Evolutionary conservation across 768 basidiomycete genomes (phyloP).

Genomic region (Suillus sp.): DNA sequence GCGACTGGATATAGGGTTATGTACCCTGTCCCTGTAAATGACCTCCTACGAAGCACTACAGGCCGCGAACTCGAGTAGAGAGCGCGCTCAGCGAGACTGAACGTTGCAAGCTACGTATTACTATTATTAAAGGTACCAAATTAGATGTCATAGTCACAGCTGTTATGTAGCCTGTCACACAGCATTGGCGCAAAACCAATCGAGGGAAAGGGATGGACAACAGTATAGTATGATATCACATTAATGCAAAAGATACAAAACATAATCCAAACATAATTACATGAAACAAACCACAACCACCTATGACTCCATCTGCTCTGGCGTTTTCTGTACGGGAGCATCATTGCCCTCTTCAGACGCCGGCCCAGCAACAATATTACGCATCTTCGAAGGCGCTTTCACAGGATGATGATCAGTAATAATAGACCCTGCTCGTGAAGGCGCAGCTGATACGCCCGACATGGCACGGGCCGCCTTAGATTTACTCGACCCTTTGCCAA

Average conservation of each 20-base stretch:
- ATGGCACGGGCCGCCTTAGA: conserved; percentile 38
- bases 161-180: background rate
- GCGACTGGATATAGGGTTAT: background rate
- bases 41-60: background rate
- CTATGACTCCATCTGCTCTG: conserved; percentile 26
- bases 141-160: background rate
- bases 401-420: conserved; percentile 47
- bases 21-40: background rate
- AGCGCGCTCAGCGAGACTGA: background rate
- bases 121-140: conserved; percentile 2
- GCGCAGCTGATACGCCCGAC: conserved; percentile 51
- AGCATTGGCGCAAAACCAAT: background rate
- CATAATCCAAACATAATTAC: conserved; percentile 10
- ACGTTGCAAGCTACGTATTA: conserved; percentile 2
- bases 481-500: conserved; percentile 43
- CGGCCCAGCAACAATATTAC: conserved; percentile 56
- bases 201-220: background rate
- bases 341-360: conserved; percentile 53
- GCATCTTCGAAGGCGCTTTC: conserved; percentile 66
- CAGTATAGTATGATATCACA: background rate
- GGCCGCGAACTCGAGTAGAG: background rate
- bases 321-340: conserved; percentile 34
- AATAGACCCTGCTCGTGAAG: conserved; percentile 60
- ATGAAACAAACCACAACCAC: background rate
- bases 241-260: conserved; percentile 8